Evolutionary conservation across 2,329 filamentous ascomycete genomes (phyloP).

Genomic region (Dryadomyces quercivorus): DNA sequence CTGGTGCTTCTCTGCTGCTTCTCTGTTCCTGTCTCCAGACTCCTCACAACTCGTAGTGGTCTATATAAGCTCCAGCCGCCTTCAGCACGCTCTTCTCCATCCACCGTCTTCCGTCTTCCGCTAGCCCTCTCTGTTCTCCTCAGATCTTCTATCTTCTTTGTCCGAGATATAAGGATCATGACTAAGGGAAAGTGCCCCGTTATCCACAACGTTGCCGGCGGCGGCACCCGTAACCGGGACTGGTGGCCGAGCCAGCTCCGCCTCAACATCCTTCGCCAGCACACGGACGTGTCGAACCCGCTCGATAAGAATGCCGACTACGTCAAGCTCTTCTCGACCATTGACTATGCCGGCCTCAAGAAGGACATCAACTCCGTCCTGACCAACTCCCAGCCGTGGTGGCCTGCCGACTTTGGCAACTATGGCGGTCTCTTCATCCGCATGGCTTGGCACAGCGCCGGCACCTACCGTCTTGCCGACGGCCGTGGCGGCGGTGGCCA

Average conservation of each 20-base stretch:
- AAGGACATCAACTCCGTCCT: slow-evolving; percentile 59
- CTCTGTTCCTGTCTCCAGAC: background rate
- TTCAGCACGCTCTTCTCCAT: background rate
- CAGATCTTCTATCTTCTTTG: background rate
- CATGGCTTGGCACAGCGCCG: slow-evolving; percentile 71
- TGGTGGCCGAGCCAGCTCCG: slow-evolving; percentile 63
- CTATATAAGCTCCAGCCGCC: background rate
- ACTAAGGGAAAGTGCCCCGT: slow-evolving; percentile 4
- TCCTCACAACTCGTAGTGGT: background rate
- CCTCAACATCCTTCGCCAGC: slow-evolving; percentile 63
- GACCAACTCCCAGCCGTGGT: slow-evolving; percentile 71
- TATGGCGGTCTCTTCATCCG: slow-evolving; percentile 72
- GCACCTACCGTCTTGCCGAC: slow-evolving; percentile 64
- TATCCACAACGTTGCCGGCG: slow-evolving; percentile 30
- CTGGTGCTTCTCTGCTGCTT: background rate
- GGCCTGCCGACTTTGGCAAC: slow-evolving; percentile 73
- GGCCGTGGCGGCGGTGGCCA: slow-evolving; percentile 63
- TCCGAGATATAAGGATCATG: background rate
- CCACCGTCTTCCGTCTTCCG: background rate
- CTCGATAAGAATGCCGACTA: slow-evolving; percentile 58
- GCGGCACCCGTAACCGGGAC: slow-evolving; percentile 55
- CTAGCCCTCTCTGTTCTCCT: background rate
- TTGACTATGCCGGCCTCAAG: slow-evolving; percentile 62
- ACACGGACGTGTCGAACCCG: slow-evolving; percentile 51
- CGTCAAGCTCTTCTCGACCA: slow-evolving; percentile 55